Base-by-base conservation (phyloP, 352 stramenopile genomes). In the Lagenidium sp. region DNA sequence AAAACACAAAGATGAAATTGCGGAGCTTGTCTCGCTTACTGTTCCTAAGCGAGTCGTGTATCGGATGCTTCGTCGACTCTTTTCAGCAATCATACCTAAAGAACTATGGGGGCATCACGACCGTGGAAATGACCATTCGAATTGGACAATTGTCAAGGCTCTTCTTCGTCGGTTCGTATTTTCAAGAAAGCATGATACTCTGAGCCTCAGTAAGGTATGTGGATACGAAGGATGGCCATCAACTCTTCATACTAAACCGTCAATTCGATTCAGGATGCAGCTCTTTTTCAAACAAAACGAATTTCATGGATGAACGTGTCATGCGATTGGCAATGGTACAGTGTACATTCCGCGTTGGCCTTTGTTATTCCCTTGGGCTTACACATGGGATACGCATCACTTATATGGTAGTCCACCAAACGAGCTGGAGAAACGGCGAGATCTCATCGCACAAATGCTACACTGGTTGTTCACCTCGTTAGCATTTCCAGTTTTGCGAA, bases 401-500 rank as follows among this genome's bases (percentile, higher is more conserved):
- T n/a, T n/a, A 38, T 41, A 34, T 49, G 3, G 7, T 21, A 88
- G 68, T 18, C 68, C 69, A 35, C 69, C 69, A 29, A 85, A 77
- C 24, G 77, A 90, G 44, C 41, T 59, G 5, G 21, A 44, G 8
- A 78, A 78, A 25, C 59, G 75, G 4, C 60, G 59, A 4, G 30
- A 65, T 31, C 51, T 85, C 0, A 55, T 84, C 4, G 34, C 53
- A 7, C 38, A 68, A 7, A 24, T 87, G 10, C 26, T 85, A 8
- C 42, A 48, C 7, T 86, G 65, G 69, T 18, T 75, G 1, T 44
- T 68, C 11, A 61, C 45, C 6, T 52, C 46, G 2, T 32, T 91
- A 6, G 58, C 84, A 0, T 85, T 81, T 19, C 73, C 79, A 6
- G 26, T 86, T 3, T 35, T 91, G 21, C 66, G 63, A 7, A 74